These are phyloP conservation scores for Bacidia rubella DNA, from an alignment of 495 filamentous ascomycete genomes.

Conservation along the genomic window DNA sequence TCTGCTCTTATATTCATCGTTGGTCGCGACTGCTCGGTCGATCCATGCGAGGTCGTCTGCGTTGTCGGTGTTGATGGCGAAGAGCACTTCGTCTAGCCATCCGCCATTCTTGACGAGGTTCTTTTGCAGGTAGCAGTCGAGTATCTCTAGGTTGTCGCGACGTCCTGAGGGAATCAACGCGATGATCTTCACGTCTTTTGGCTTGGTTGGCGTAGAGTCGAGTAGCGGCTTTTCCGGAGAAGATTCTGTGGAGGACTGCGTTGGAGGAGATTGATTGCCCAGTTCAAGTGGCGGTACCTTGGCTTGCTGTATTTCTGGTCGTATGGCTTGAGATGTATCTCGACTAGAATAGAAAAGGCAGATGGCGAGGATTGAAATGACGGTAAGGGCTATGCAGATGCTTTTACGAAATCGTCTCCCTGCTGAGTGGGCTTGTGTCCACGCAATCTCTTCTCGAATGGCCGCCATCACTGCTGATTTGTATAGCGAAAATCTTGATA, in stretches of 20 bases:
- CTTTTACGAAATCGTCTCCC: neutral
- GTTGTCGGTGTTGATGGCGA: slow-evolving; percentile 30
- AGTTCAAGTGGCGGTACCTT: too few relatives aligned
- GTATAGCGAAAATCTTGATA: too few relatives aligned
- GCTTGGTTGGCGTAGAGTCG: slow-evolving; percentile 12
- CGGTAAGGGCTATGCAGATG: neutral
- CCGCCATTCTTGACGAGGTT: slow-evolving; percentile 33
- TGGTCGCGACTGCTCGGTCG: slow-evolving; percentile 9
- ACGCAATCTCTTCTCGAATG: neutral
- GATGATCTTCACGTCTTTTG: slow-evolving; percentile 24
- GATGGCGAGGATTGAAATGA: neutral
- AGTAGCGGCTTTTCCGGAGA: neutral
- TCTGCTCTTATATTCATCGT: slow-evolving; percentile 8
- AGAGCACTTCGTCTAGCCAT: slow-evolving; percentile 33
- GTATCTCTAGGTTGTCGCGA: slow-evolving; percentile 27
- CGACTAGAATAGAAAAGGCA: neutral
- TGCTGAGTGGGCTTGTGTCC: neutral
- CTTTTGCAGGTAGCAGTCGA: slow-evolving; percentile 33
- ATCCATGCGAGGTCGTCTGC: slow-evolving; percentile 30
- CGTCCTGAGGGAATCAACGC: slow-evolving; percentile 34
- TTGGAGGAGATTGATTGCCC: too few relatives aligned
- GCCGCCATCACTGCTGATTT: neutral
- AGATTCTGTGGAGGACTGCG: too few relatives aligned
- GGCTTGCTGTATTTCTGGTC: too few relatives aligned
- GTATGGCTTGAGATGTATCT: too few relatives aligned